Conservation (phyloP, 2,329 filamentous ascomycete genomes). For the Arthrinium phaeospermum region DNA sequence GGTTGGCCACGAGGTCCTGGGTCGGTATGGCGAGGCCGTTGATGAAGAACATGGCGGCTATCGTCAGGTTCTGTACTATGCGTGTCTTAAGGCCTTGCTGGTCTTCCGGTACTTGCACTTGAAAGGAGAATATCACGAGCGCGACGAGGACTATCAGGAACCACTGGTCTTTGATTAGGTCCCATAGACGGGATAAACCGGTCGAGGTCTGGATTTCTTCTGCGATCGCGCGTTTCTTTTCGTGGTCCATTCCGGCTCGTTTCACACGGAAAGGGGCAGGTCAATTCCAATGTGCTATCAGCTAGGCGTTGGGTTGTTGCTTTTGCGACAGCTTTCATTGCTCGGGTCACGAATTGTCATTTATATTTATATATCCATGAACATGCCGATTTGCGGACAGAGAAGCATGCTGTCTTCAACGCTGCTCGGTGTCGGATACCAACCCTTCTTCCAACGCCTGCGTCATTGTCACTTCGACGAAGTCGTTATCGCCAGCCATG, state of each 20-base stretch:
- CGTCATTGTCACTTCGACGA: not conserved
- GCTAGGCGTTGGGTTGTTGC: not conserved
- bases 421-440: not conserved
- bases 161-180: not conserved
- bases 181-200: not conserved
- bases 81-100: not conserved
- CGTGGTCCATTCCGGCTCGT: not conserved
- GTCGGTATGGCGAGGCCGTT: not conserved
- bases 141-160: not conserved
- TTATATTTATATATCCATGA: not conserved
- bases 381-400: not conserved
- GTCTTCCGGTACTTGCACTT: not conserved
- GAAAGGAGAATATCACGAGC: not conserved
- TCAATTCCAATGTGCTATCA: not conserved
- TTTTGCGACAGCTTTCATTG: not conserved
- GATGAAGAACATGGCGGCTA: constrained; percentile 16
- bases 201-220: not conserved
- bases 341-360: not conserved
- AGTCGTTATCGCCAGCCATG: not conserved
- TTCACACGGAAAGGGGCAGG: not conserved
- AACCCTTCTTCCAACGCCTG: not conserved
- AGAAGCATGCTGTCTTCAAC: not conserved
- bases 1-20: not conserved
- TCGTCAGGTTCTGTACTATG: not conserved
- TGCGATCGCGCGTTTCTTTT: not conserved